Evolutionary conservation across 306 rosid genomes (phyloP).

Genomic region (Mucuna pruriens): DNA sequence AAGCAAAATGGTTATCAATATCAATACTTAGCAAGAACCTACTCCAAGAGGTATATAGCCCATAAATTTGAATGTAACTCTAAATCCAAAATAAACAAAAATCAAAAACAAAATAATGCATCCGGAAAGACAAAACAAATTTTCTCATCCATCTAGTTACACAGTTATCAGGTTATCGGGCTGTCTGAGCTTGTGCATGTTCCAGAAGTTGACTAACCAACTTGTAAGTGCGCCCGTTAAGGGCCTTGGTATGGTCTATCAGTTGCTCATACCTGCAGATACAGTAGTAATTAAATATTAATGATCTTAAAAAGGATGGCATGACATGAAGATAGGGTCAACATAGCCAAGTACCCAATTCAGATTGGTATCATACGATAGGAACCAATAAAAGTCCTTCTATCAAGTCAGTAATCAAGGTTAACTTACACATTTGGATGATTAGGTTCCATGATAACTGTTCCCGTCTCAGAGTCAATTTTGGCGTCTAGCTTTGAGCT

Average conservation of each 20-base stretch:
- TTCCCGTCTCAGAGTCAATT: slow-evolving; percentile 75
- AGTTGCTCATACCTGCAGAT: slow-evolving; percentile 82
- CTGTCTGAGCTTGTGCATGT: slow-evolving; percentile 64
- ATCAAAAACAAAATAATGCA: slow-evolving; percentile 26
- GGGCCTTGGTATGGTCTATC: slow-evolving; percentile 84
- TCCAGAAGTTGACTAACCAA: slow-evolving; percentile 73
- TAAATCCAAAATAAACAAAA: slow-evolving; percentile 34
- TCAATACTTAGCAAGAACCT: neutral
- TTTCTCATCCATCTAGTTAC: slow-evolving; percentile 27
- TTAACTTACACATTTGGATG: slow-evolving; percentile 85
- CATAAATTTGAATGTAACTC: slow-evolving; percentile 30
- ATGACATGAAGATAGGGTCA: neutral
- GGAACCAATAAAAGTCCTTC: slow-evolving; percentile 10
- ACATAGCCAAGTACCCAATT: neutral
- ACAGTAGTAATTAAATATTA: neutral
- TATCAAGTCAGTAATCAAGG: slow-evolving; percentile 4
- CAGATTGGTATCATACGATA: neutral
- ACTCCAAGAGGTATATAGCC: slow-evolving; percentile 6
- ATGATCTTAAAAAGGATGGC: neutral
- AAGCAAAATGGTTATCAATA: slow-evolving; percentile 26
- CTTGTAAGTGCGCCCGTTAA: slow-evolving; percentile 81
- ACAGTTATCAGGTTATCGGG: slow-evolving; percentile 61
- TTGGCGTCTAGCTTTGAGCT: slow-evolving; percentile 89
- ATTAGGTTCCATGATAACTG: slow-evolving; percentile 83
- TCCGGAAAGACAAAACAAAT: slow-evolving; percentile 1